Conservation (phyloP, 805 yeast species). For the Candida xyloterini region DNA sequence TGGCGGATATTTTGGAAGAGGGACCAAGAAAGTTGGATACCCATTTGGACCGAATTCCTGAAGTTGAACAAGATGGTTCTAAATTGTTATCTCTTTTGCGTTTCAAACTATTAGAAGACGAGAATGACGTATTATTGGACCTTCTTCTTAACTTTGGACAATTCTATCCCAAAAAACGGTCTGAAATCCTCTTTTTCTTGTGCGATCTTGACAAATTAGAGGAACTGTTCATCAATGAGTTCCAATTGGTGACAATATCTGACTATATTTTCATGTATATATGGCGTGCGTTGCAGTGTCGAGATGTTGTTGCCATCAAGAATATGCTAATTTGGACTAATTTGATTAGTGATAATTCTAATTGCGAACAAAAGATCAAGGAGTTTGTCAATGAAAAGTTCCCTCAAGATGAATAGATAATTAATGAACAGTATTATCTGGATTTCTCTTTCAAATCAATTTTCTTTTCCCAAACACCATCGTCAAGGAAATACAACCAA, state of each 20-base stretch:
- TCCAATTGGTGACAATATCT: conserved; percentile 13
- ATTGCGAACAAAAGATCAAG: conserved; percentile 1
- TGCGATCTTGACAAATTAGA: conserved; percentile 23
- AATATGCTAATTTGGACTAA: conserved; percentile 7
- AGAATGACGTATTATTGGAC: neutral
- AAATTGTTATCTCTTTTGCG: conserved; percentile 3
- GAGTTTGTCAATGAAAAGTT: conserved; percentile 1
- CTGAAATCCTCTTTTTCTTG: conserved; percentile 22
- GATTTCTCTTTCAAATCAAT: conserved; percentile 8
- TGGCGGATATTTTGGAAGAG: neutral
- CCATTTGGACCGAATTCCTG: conserved; percentile 1
- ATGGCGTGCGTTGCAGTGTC: conserved; percentile 10
- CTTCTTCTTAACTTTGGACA: conserved; percentile 4
- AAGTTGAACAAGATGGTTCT: conserved; percentile 7
- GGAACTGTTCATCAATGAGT: conserved; percentile 10
- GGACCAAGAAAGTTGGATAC: neutral
- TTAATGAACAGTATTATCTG: conserved; percentile 1
- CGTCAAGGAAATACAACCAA: conserved; percentile 86
- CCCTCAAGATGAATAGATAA: conserved; percentile 1
- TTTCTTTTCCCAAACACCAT: conserved; percentile 53
- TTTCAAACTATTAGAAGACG: conserved; percentile 3
- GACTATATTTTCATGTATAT: conserved; percentile 22
- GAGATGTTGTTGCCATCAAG: conserved; percentile 8
- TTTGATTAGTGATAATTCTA: conserved; percentile 4
- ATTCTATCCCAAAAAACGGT: conserved; percentile 10